A percentile compares a stretch with the other conserved stretches of the same genome.
Conservation (phyloP, 163 green algal genomes). For the Scenedesmus sp. region DNA sequence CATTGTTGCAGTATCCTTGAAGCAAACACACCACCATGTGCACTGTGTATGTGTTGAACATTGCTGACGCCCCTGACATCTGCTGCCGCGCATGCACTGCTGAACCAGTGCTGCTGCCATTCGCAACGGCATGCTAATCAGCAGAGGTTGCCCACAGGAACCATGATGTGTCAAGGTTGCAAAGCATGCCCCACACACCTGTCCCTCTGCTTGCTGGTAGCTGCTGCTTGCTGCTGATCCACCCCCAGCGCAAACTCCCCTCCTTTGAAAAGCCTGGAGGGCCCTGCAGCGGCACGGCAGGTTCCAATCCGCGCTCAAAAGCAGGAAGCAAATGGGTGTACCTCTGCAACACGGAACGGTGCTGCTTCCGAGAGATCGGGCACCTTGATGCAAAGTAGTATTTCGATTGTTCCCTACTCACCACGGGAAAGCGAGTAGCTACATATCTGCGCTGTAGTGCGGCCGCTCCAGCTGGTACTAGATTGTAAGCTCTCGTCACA, state of each 20-base stretch:
- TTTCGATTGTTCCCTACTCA: background rate
- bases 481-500: constrained; percentile 22
- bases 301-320: background rate
- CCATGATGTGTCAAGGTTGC: background rate
- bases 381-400: background rate
- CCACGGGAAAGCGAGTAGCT: constrained; percentile 41
- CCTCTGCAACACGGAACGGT: background rate
- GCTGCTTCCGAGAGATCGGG: background rate
- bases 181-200: background rate
- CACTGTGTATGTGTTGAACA: too few species aligned
- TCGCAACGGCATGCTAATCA: too few species aligned
- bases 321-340: background rate
- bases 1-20: too few species aligned
- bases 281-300: constrained; percentile 23
- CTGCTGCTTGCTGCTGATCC: background rate
- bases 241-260: background rate
- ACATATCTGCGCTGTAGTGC: constrained; percentile 26
- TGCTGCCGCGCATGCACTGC: too few species aligned
- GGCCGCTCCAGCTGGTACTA: constrained; percentile 31
- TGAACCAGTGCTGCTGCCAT: too few species aligned
- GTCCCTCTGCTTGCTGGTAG: constrained; percentile 29
- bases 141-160: too few species aligned
- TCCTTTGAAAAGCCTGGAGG: background rate
- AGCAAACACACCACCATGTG: too few species aligned
- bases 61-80: too few species aligned